phyloP scores from a whole-genome alignment of 2,329 filamentous ascomycete genomes.

The Helminthosporium solani region DNA sequence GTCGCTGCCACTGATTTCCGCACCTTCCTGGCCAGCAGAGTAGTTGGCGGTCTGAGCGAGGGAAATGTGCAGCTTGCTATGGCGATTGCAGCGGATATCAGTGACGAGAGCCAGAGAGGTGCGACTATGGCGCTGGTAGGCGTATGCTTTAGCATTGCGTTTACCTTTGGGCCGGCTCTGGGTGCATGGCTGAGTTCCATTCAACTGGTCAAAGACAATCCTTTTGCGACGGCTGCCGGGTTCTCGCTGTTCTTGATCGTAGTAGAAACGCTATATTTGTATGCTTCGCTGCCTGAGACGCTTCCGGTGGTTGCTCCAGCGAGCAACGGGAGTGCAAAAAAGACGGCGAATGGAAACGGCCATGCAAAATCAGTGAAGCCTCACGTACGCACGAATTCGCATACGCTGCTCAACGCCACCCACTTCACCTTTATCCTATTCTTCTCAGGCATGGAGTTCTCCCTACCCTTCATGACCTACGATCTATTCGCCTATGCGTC shows the following conservation, averaged over 20 bases:
- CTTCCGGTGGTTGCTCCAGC: constrained; percentile 54
- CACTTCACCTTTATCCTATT: constrained; percentile 93
- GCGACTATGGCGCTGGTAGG: constrained; percentile 96
- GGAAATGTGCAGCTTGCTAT: constrained; percentile 96
- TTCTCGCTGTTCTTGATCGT: constrained; percentile 85
- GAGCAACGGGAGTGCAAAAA: constrained; percentile 17
- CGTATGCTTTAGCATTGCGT: constrained; percentile 94
- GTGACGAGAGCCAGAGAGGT: constrained; percentile 77
- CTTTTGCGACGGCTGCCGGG: constrained; percentile 88
- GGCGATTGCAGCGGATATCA: constrained; percentile 95
- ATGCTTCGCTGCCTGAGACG: constrained; percentile 82
- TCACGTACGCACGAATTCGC: constrained; percentile 71
- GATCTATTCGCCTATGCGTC: constrained; percentile 85
- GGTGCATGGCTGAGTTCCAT: constrained; percentile 83
- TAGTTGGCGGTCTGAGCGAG: constrained; percentile 92
- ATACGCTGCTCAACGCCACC: constrained; percentile 75
- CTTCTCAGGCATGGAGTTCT: constrained; percentile 98
- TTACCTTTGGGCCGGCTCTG: constrained; percentile 91
- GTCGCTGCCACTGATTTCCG: constrained; percentile 90
- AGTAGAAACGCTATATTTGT: constrained; percentile 84
- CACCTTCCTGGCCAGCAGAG: constrained; percentile 88
- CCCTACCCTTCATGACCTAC: constrained; percentile 94
- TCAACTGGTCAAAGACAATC: constrained; percentile 77
- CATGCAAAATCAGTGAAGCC: constrained; percentile 23
- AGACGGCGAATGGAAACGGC: constrained; percentile 21